Percentiles rank a stretch among this genome's conserved stretches.
Conservation (phyloP, 257 asterid genomes). For the Capsicum pubescens region DNA sequence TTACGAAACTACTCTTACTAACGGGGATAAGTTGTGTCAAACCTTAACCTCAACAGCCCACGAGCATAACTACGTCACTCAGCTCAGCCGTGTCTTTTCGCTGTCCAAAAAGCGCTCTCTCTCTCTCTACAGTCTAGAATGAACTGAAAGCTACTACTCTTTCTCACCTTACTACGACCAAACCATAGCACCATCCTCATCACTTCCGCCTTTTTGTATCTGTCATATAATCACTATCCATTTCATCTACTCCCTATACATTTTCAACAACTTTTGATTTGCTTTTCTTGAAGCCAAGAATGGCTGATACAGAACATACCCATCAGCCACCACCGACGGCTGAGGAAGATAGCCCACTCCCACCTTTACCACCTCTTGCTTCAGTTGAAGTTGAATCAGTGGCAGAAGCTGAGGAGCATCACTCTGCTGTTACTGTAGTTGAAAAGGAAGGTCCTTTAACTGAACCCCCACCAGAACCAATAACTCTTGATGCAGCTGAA, state of each 20-base stretch:
- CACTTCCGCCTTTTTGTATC: background rate
- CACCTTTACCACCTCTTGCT: constrained; percentile 66
- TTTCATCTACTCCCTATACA: background rate
- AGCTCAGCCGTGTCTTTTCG: background rate
- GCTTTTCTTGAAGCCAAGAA: constrained; percentile 26
- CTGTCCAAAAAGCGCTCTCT: background rate
- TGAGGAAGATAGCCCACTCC: constrained; percentile 16
- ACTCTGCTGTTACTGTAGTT: constrained; percentile 38
- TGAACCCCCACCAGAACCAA: constrained; percentile 37
- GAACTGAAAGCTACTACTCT: constrained; percentile 32
- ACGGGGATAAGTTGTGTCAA: constrained; percentile 24
- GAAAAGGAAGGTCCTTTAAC: constrained; percentile 55
- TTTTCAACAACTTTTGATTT: too few species aligned
- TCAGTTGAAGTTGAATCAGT: constrained; percentile 43
- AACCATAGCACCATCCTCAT: constrained; percentile 23
- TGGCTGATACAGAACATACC: constrained; percentile 58
- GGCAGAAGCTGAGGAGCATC: constrained; percentile 39
- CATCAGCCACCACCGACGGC: constrained; percentile 39
- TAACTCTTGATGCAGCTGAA: constrained; percentile 34
- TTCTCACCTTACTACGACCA: background rate
- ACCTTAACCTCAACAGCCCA: constrained; percentile 33
- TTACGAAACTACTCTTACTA: too few species aligned
- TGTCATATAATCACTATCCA: background rate
- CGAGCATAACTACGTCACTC: constrained; percentile 18
- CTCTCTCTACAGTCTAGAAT: constrained; percentile 27